Evolutionary conservation across 768 basidiomycete genomes (phyloP), one percentile per base, ranked within the genome.

Genomic region (Mycena filopes): DNA sequence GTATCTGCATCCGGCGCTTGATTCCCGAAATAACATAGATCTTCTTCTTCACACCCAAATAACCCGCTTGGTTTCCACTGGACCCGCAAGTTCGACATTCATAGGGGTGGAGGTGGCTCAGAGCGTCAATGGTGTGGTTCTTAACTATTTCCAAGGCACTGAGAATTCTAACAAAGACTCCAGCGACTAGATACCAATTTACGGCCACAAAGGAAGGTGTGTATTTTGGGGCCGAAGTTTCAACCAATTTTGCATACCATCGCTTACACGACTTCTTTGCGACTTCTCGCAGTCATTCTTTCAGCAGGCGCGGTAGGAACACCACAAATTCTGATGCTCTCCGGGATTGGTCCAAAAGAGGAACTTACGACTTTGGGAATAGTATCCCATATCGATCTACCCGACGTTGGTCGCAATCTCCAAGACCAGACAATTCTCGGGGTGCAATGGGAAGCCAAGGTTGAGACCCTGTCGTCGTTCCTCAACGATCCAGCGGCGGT

Each of bases 21-120:
- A 61, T 5, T 58, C 63, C 1, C 65, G 70, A 2, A 33, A 25
- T 21, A 74, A 74, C 43, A 40, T 74, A 21, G 53, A 69, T 42
- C 56, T 74, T 31, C 58, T 74, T 9, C 26, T 68, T 4, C 49
- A 59, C 33, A 53, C 56, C 28, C 64, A 60, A 36, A 57, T 65
- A 5, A 65, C 64, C 5, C 29, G 41, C 6, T 40, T 65, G 57
- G n/a, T 55, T 42, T 42, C 53, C n/a, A 42, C 40, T 15, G 36
- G 36, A 9, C 12, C 53, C 7, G 40, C n/a, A 29, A 15, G 23
- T 12, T 26, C 23, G 16, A 42, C 38, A 9, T 54, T 54, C 16
- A 41, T 4, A 7, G 25, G 40, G 0, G 53, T 54, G 3, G 15
- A 42, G 28, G 40, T 54, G 26, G 18, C 53, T n/a, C 53, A 54